These are phyloP conservation scores for Furcasterigmium furcatum DNA, from an alignment of 2,329 filamentous ascomycete genomes.

Conservation along the genomic window DNA sequence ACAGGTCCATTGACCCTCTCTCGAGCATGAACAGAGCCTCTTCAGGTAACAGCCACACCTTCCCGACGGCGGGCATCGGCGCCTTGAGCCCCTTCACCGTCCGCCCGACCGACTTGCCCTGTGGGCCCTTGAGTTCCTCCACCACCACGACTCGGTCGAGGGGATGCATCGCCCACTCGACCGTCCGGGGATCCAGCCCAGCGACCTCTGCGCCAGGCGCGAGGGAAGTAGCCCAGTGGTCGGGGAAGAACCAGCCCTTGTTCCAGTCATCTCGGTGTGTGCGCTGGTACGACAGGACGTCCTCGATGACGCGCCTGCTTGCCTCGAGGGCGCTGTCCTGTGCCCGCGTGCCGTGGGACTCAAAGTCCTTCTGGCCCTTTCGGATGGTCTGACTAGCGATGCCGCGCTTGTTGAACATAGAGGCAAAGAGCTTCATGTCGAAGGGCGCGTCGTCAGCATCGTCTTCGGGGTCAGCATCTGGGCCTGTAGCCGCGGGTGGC, in stretches of 20 bases:
- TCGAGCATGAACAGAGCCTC: slow-evolving; percentile 90
- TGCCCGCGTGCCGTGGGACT: slow-evolving; percentile 81
- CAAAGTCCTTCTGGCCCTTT: slow-evolving; percentile 96
- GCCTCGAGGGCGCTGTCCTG: slow-evolving; percentile 77
- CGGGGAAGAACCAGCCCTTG: slow-evolving; percentile 72
- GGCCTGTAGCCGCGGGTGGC: slow-evolving; percentile 5
- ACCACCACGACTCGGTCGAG: slow-evolving; percentile 61
- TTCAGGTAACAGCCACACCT: slow-evolving; percentile 83
- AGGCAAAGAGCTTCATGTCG: slow-evolving; percentile 75
- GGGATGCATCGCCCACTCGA: slow-evolving; percentile 35
- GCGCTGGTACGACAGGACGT: slow-evolving; percentile 75
- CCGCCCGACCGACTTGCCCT: slow-evolving; percentile 74
- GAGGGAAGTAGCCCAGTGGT: slow-evolving; percentile 38
- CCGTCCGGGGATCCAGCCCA: slow-evolving; percentile 6
- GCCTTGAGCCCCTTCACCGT: slow-evolving; percentile 54
- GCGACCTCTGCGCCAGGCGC: background rate
- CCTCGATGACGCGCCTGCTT: slow-evolving; percentile 84
- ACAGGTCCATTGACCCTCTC: slow-evolving; percentile 79
- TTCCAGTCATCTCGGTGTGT: slow-evolving; percentile 68
- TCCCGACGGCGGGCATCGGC: slow-evolving; percentile 48
- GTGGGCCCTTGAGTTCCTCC: slow-evolving; percentile 67
- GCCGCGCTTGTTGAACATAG: slow-evolving; percentile 47
- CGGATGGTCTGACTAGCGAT: slow-evolving; percentile 67
- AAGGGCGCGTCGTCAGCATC: slow-evolving; percentile 76
- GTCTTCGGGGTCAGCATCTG: slow-evolving; percentile 19